A percentile compares a stretch with the other conserved stretches of the same genome.
These are phyloP conservation scores for Mycena crocata DNA, from an alignment of 768 basidiomycete species.

Conservation along the genomic window DNA sequence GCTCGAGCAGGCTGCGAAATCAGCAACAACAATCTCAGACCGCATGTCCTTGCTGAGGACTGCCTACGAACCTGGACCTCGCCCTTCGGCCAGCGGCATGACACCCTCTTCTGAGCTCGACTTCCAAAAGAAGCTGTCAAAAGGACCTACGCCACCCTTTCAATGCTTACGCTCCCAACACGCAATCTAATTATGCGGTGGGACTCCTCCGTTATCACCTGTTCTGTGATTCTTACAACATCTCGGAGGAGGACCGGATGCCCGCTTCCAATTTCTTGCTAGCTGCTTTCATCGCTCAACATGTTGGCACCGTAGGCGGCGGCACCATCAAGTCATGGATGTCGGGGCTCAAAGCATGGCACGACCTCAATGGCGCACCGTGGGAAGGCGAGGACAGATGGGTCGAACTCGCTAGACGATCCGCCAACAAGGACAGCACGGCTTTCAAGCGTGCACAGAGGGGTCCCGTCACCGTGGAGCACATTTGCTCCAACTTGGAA, in stretches of 20 bases:
- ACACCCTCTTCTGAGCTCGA: slow-evolving; percentile 8
- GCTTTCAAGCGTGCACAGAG: slow-evolving; percentile 24
- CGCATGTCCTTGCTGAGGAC: slow-evolving; percentile 34
- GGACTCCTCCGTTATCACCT: slow-evolving; percentile 49
- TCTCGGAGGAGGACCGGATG: slow-evolving; percentile 45
- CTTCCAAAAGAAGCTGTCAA: slow-evolving; percentile 24
- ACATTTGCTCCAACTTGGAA: slow-evolving; percentile 42
- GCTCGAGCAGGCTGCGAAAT: background rate
- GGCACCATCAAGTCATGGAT: slow-evolving; percentile 49
- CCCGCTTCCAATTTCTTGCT: slow-evolving; percentile 47
- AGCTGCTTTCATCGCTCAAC: slow-evolving; percentile 39
- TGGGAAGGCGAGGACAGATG: slow-evolving; percentile 48
- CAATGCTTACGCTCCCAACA: slow-evolving; percentile 33
- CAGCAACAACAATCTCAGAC: slow-evolving; percentile 21
- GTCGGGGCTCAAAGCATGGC: slow-evolving; percentile 50
- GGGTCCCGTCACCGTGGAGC: slow-evolving; percentile 49
- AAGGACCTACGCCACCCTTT: slow-evolving; percentile 15
- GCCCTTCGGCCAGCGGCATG: slow-evolving; percentile 15
- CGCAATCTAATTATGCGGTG: slow-evolving; percentile 45
- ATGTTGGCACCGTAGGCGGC: slow-evolving; percentile 29
- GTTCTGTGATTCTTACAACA: slow-evolving; percentile 46
- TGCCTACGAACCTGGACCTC: slow-evolving; percentile 37
- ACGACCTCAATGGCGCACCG: slow-evolving; percentile 45
- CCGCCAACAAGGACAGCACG: slow-evolving; percentile 38
- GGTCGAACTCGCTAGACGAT: slow-evolving; percentile 29